Percentiles rank a stretch among this genome's conserved stretches.
Conservation (phyloP, 2,329 filamentous ascomycete genomes). For the Neoarthrinium moseri region DNA sequence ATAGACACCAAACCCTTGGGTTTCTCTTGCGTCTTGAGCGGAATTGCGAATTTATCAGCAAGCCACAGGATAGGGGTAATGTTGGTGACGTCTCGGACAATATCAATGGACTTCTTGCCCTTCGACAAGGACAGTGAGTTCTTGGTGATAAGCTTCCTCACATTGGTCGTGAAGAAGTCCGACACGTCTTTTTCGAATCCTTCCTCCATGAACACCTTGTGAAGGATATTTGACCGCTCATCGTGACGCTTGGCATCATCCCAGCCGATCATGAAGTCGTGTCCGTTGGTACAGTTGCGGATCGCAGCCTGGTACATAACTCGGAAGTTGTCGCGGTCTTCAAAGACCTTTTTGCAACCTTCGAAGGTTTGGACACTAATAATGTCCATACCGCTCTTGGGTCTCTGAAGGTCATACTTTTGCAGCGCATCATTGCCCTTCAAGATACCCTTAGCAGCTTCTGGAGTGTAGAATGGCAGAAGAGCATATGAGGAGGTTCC, state of each 20-base stretch:
- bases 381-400: conserved; percentile 37
- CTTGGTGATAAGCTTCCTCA: conserved; percentile 59
- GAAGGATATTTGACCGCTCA: conserved; percentile 27
- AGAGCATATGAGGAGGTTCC: conserved; percentile 65
- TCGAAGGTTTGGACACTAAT: conserved; percentile 47
- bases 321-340: conserved; percentile 46
- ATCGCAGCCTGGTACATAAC: conserved; percentile 45
- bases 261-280: conserved; percentile 47
- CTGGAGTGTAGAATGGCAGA: conserved; percentile 51
- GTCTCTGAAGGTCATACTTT: conserved; percentile 43
- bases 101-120: conserved; percentile 65
- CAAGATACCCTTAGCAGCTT: conserved; percentile 44
- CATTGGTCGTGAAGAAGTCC: conserved; percentile 65
- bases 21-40: conserved; percentile 61
- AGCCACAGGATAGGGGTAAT: conserved; percentile 63
- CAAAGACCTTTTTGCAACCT: conserved; percentile 47
- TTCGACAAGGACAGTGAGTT: conserved; percentile 54
- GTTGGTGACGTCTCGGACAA: conserved; percentile 70
- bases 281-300: conserved; percentile 38
- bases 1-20: conserved; percentile 53
- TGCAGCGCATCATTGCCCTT: conserved; percentile 42
- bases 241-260: conserved; percentile 39
- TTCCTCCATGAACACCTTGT: conserved; percentile 57
- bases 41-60: conserved; percentile 63
- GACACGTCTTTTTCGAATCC: conserved; percentile 57